Base-by-base conservation (phyloP, 768 basidiomycete species). In the Tylopilus rubrobrunneus region DNA sequence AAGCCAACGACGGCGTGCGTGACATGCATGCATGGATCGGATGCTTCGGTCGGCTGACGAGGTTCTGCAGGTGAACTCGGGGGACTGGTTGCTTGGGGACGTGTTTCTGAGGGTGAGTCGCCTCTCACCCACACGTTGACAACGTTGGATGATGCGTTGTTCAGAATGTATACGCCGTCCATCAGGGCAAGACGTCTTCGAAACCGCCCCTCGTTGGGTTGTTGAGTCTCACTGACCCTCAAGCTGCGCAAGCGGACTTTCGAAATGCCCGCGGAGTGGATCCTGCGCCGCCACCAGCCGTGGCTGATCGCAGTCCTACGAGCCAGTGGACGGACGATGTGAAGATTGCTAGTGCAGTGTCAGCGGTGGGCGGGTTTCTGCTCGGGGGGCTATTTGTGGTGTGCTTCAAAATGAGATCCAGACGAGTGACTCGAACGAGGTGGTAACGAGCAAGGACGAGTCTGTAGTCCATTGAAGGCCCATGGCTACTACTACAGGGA, bases 31-130 rank as follows among this genome's bases (percentile, higher is more conserved):
- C 7, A n/a, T n/a, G n/a, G 17, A 11, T 36, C 1, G 15, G 8
- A 1, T 25, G 15, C 21, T 31, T 40, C 15, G 12, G 29, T 29
- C 21, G 41, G 44, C 59, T 58, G 17, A 66, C 23, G 21, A 33
- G 12, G 37, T 4, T 27, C 34, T 15, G 27, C 55, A 79, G 77
- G 71, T 80, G n/a, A 71, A 74, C 57, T 78, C 79, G 12, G 80
- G 77, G 5, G 83, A 85, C 65, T 85, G 82, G 81, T 69, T 85
- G 6, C 71, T 83, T 19, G 83, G 82, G n/a, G 81, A 81, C 49
- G 71, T 75, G 17, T 83, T 82, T 52, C 71, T 85, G 51, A 73
- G 82, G 58, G 82, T 79, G 53, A 51, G 74, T 69, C 27, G 23
- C 31, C 17, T n/a, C 17, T 45, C 12, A 7, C 12, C 7, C 11